Conservation (phyloP, 176 grass and related monocot species). For the Rhynchospora tenuis region DNA sequence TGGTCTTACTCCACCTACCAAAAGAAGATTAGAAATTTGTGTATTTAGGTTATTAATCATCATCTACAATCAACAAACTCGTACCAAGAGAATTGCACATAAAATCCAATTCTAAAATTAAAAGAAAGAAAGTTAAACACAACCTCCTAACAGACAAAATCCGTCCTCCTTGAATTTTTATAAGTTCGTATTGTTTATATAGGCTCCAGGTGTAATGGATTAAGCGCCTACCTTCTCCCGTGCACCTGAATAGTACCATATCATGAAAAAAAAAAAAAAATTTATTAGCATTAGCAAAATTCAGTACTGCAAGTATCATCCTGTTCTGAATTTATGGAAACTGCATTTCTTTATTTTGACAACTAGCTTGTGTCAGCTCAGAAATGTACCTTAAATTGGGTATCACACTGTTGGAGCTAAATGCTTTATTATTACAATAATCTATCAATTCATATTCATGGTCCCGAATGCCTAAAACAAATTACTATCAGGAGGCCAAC, state of each 20-base stretch:
- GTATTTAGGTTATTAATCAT: background rate
- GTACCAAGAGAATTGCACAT: background rate
- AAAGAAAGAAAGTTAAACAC: constrained; percentile 6
- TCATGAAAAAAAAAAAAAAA: background rate
- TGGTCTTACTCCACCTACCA: background rate
- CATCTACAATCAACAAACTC: constrained; percentile 12
- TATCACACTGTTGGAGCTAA: background rate
- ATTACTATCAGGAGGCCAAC: background rate
- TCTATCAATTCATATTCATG: background rate
- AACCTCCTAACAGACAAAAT: constrained; percentile 8
- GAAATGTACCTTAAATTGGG: background rate
- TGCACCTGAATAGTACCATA: constrained; percentile 16
- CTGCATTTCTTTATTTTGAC: background rate
- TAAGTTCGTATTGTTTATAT: background rate
- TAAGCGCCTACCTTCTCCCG: background rate
- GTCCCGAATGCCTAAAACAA: background rate
- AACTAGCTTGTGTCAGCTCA: background rate
- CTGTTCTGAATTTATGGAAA: background rate
- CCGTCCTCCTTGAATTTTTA: background rate
- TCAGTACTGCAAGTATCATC: background rate
- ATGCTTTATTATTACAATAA: background rate
- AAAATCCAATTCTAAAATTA: constrained; percentile 14
- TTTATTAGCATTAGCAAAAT: background rate
- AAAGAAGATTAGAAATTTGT: constrained; percentile 1
- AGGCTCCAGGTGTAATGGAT: background rate